Conservation (phyloP, 2,329 filamentous ascomycete genomes). For the Fusarium burgessii region DNA sequence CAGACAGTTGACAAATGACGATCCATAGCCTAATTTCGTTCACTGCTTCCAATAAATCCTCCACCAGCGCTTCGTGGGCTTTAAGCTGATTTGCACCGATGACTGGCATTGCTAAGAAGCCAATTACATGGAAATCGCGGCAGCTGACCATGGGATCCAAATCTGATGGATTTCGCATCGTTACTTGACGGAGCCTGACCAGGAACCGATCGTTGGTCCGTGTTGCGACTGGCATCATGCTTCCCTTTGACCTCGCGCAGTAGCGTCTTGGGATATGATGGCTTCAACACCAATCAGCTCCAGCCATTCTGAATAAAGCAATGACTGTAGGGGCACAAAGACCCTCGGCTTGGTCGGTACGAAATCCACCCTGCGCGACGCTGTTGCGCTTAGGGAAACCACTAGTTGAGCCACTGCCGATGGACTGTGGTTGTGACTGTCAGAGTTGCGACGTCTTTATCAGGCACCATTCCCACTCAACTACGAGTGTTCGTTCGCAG, state of each 20-base stretch:
- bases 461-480: conserved; percentile 6
- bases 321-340: conserved; percentile 5
- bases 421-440: conserved; percentile 12
- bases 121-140: conserved; percentile 19
- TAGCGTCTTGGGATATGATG: conserved; percentile 22
- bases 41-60: conserved; percentile 38
- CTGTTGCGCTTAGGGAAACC: conserved; percentile 24
- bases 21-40: conserved; percentile 36
- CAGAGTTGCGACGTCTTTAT: conserved; percentile 3
- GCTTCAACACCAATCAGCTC: conserved; percentile 21
- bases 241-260: conserved; percentile 24
- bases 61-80: conserved; percentile 16
- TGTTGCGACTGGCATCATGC: conserved; percentile 24
- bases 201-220: conserved; percentile 27
- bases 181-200: conserved; percentile 16
- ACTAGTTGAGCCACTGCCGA: conserved; percentile 28
- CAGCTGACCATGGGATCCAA: conserved; percentile 24
- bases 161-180: conserved; percentile 20
- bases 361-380: conserved; percentile 29
- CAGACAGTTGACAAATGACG: conserved; percentile 36
- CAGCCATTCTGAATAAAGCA: conserved; percentile 2
- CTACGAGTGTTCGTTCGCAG: conserved; percentile 6
- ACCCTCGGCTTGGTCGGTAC: conserved; percentile 25
- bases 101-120: conserved; percentile 17
- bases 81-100: conserved; percentile 28